These are phyloP conservation scores for Penicillium sp. DNA, from an alignment of 2,329 filamentous ascomycete genomes.

Conservation along the genomic window DNA sequence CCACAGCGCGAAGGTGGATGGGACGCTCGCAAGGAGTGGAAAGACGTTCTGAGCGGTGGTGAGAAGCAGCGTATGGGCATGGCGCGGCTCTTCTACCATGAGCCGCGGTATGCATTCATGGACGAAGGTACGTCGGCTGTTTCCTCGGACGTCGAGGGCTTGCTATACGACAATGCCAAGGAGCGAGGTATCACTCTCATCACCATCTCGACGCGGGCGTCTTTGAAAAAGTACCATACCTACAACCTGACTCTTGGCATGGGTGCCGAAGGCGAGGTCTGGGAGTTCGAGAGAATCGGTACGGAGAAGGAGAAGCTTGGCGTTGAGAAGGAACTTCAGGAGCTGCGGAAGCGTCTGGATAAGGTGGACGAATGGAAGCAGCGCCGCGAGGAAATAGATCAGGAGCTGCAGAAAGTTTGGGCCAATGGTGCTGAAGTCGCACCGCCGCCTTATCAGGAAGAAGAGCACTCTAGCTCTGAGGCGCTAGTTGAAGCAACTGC, in stretches of 20 bases:
- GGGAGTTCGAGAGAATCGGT: conserved; percentile 91
- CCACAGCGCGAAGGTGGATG: conserved; percentile 90
- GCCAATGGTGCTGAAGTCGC: conserved; percentile 44
- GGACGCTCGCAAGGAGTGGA: conserved; percentile 97
- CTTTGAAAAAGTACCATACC: conserved; percentile 91
- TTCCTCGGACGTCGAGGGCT: conserved; percentile 86
- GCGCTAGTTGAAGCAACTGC: conserved; percentile 3
- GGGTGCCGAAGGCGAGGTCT: conserved; percentile 77
- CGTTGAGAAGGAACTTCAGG: conserved; percentile 84
- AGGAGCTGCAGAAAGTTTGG: conserved; percentile 68
- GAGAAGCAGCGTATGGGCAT: conserved; percentile 97
- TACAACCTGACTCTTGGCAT: conserved; percentile 83
- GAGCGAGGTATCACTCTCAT: conserved; percentile 91
- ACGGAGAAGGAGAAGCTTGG: conserved; percentile 90
- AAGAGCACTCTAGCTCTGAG: conserved; percentile 6
- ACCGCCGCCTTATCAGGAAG: conserved; percentile 35
- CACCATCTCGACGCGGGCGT: conserved; percentile 91
- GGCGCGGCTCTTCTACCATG: conserved; percentile 86
- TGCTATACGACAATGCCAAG: conserved; percentile 91
- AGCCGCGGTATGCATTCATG: conserved; percentile 89
- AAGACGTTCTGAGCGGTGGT: conserved; percentile 92
- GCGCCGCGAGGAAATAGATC: conserved; percentile 75
- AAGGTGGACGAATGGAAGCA: conserved; percentile 83
- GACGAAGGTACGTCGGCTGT: conserved; percentile 96
- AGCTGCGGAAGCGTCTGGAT: conserved; percentile 73